Conservation (phyloP, 2,329 filamentous ascomycete genomes). For the Grosmannia huntii region DNA sequence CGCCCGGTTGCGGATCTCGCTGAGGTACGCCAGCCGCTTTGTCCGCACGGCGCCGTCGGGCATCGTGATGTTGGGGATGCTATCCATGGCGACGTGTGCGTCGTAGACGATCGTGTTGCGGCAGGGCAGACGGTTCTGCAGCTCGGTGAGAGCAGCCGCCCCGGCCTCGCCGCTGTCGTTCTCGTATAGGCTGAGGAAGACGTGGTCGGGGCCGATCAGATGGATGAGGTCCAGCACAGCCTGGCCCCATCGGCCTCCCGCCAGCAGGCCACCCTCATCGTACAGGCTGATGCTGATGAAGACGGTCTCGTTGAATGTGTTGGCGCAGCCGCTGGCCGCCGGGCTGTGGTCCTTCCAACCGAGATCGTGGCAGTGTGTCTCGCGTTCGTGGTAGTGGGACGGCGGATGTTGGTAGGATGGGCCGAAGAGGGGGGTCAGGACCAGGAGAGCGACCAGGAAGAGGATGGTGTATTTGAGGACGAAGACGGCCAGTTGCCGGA, state of each 20-base stretch:
- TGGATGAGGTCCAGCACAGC: conserved; percentile 49
- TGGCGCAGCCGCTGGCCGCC: conserved; percentile 22
- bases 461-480: conserved; percentile 20
- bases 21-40: conserved; percentile 63
- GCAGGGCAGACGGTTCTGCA: conserved; percentile 34
- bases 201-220: conserved; percentile 52
- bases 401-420: conserved; percentile 30
- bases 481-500: not conserved
- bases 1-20: conserved; percentile 60
- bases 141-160: conserved; percentile 36
- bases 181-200: conserved; percentile 62
- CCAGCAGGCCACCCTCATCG: conserved; percentile 46
- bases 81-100: conserved; percentile 40
- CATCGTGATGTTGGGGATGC: conserved; percentile 45
- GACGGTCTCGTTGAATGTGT: conserved; percentile 45
- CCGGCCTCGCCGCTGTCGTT: conserved; percentile 51
- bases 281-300: conserved; percentile 63
- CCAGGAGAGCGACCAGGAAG: conserved; percentile 35
- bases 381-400: conserved; percentile 23
- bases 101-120: conserved; percentile 44
- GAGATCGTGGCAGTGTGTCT: conserved; percentile 18
- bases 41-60: conserved; percentile 50
- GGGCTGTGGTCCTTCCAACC: conserved; percentile 8
- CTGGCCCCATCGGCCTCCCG: conserved; percentile 50
- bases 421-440: conserved; percentile 20